Conservation (phyloP, 441 rosid genomes). For the Theobroma grandiflorum region DNA sequence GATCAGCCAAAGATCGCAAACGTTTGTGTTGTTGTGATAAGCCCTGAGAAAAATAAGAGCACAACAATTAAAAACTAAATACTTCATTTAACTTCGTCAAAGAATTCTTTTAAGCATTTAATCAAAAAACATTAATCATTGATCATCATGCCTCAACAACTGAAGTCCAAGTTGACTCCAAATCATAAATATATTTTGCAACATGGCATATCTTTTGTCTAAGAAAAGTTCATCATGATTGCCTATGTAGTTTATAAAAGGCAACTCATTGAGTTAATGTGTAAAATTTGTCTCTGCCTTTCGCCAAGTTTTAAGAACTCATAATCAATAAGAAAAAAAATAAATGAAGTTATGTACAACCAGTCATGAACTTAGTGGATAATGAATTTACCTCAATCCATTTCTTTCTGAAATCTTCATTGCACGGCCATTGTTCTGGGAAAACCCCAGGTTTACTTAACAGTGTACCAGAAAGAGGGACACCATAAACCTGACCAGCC, state of each 20-base stretch:
- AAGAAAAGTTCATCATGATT: not conserved
- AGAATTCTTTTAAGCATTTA: not conserved
- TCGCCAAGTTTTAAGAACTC: slow-evolving; percentile 1
- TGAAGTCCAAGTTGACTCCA: not conserved
- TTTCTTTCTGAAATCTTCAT: slow-evolving; percentile 90
- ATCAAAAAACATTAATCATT: not conserved
- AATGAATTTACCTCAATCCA: slow-evolving; percentile 85
- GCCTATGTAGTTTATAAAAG: not conserved
- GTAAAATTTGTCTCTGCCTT: not conserved
- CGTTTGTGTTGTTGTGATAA: slow-evolving; percentile 93
- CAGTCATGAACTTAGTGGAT: not conserved
- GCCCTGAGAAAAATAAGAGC: slow-evolving; percentile 57
- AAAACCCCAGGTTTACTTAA: slow-evolving; percentile 79
- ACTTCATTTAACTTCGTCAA: not conserved
- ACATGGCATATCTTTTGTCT: not conserved
- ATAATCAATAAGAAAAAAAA: not conserved
- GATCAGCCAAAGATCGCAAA: slow-evolving; percentile 87
- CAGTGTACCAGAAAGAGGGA: slow-evolving; percentile 84
- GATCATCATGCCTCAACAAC: not conserved
- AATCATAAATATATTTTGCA: not conserved
- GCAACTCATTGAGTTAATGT: not conserved
- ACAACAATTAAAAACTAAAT: slow-evolving; percentile 8
- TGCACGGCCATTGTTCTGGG: slow-evolving; percentile 84
- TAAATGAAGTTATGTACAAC: not conserved
- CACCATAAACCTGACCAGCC: slow-evolving; percentile 99